phyloP scores from a whole-genome alignment of 2,329 filamentous ascomycete genomes.

The Ophiognomonia clavigignenti-juglandacearum region DNA sequence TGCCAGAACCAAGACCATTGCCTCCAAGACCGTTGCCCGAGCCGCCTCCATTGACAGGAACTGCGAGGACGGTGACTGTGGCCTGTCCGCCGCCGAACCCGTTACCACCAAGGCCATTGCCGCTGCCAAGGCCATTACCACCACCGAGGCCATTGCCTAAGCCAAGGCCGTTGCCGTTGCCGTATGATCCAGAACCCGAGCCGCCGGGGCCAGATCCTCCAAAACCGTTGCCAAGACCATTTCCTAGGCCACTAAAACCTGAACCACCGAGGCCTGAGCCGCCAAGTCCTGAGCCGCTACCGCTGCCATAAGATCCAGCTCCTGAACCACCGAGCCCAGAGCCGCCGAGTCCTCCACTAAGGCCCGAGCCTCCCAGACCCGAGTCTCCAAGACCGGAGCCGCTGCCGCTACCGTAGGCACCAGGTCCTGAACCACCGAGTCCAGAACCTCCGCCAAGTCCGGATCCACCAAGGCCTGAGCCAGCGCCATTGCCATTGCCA shows the following conservation, averaged over 20 bases:
- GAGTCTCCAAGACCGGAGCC: not conserved
- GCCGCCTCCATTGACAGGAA: constrained; percentile 9
- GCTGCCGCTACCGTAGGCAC: not conserved
- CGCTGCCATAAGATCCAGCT: too few species aligned
- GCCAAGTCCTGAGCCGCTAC: not conserved
- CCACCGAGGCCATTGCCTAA: constrained; percentile 5
- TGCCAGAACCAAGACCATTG: not conserved
- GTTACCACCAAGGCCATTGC: constrained; percentile 4
- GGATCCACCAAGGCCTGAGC: constrained; percentile 5
- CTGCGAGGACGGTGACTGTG: constrained; percentile 11
- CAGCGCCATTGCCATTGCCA: constrained; percentile 1
- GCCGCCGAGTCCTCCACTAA: too few species aligned
- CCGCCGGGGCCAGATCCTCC: not conserved
- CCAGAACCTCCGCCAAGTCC: too few species aligned
- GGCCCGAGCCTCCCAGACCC: not conserved
- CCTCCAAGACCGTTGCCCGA: constrained; percentile 2
- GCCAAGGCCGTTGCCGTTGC: constrained; percentile 7
- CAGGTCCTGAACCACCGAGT: not conserved
- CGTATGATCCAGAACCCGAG: not conserved
- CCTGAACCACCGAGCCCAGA: not conserved
- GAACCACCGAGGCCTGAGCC: constrained; percentile 2
- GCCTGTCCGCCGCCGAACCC: constrained; percentile 1
- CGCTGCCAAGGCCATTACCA: constrained; percentile 1
- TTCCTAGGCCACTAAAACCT: not conserved
- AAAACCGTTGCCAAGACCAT: constrained; percentile 1